Conservation (phyloP, 2,329 filamentous ascomycete species). For the Calonectria ilicicola region DNA sequence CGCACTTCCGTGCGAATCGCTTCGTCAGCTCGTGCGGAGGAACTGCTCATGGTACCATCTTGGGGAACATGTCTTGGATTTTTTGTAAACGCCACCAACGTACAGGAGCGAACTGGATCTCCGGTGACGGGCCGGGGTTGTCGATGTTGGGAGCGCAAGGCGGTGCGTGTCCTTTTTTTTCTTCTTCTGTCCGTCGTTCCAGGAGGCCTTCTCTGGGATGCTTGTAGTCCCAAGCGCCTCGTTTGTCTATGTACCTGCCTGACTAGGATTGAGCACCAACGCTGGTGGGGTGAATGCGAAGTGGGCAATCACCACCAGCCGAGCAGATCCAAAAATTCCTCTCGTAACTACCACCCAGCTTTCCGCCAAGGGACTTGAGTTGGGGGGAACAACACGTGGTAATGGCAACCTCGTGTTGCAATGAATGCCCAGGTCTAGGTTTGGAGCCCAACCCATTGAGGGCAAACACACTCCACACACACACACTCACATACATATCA, state of each 20-base stretch:
- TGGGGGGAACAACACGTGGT: constrained; percentile 2
- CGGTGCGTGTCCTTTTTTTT: neutral
- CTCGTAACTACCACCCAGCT: constrained; percentile 3
- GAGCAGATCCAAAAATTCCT: constrained; percentile 1
- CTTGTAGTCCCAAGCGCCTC: neutral
- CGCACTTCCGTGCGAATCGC: neutral
- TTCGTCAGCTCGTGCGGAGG: neutral
- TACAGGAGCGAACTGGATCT: constrained; percentile 7
- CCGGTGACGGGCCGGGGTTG: neutral
- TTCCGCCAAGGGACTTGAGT: neutral
- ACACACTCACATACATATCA: neutral
- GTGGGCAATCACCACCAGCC: constrained; percentile 7
- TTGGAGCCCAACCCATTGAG: neutral
- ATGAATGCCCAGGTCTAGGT: neutral
- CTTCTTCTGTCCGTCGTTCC: neutral
- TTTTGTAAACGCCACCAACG: constrained; percentile 8
- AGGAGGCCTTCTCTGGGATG: neutral
- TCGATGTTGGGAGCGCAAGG: neutral
- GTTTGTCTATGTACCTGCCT: constrained; percentile 14
- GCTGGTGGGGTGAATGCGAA: constrained; percentile 5
- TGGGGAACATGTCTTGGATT: constrained; percentile 7
- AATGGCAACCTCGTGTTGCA: neutral
- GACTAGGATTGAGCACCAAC: constrained; percentile 19
- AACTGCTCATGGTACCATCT: neutral
- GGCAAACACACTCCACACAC: neutral